Evolutionary conservation across 805 yeast genomes (phyloP), one percentile per base, ranked within the genome.

Genomic region (Candida morakotiae): DNA sequence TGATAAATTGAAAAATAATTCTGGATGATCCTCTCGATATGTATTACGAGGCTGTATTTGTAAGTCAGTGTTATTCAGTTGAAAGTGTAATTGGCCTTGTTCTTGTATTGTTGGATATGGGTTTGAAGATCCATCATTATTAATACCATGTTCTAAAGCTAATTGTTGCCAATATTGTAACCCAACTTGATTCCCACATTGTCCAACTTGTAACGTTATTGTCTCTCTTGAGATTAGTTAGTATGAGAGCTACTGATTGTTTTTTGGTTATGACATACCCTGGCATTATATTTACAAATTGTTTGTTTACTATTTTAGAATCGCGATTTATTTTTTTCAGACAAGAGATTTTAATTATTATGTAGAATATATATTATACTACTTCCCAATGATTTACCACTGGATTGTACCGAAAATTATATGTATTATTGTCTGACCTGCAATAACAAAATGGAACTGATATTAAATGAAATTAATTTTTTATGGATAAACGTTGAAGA

Each of bases 171-270:
- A 93, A 58, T 89, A 91, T 58, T 84, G 83, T 39, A 85, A 77
- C 18, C 97, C 97, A 1, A 91, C 81, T 56, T 91, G 98, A 61
- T 93, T 93, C 40, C 98, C 98, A 66, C 98, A 93, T 63, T 93
- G 98, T 18, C 96, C 95, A 9, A 79, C 77, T 49, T 83, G 89
- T 9, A 83, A 58, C 1, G 89, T 81, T 28, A 83, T 68, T 2
- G 83, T 77, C 56, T 83, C 88, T 8, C 89, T n/a, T 65, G 27
- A 5, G 5, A 1, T 14, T 10, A 14, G 31, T 31, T 39, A 35
- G 34, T 38, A 34, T 22, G 10, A 10, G 3, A n/a, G 18, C 14
- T 20, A 9, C 5, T 3, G 4, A 11, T 26, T 26, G 26, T 20
- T 5, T 24, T 3, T n/a, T n/a, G n/a, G n/a, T n/a, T 29, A 2